Base-by-base conservation (phyloP, 2,329 filamentous ascomycete genomes). In the Juglanconis sp. region DNA sequence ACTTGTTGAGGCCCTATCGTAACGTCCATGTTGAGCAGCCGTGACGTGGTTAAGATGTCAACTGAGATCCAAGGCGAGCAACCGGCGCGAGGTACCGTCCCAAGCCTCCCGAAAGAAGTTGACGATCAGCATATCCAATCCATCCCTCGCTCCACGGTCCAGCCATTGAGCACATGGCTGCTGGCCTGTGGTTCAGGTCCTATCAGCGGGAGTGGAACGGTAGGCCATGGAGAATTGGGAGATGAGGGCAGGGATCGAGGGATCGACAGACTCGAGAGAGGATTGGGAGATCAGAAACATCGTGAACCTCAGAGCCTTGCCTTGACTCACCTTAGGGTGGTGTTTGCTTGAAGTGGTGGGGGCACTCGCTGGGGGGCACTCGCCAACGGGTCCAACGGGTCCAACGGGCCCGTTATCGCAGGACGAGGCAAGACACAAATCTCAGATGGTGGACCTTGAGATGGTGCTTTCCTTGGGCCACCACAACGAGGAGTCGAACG, bases 101-200 rank as follows among this genome's bases (percentile, higher is more conserved):
- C 54, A 8, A 42, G 46, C 38, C 7, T 38, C 17, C 51, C 54
- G 40, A 60, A 47, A 63, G 31, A 53, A 38, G 51, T 44, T 46
- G 58, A 32, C 54, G 61, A 63, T 63, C 61, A 57, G 47, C 55
- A 61, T 55, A 50, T 50, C 51, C 58, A 61, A 48, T 56, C 50
- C 58, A 61, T 63, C 58, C 61, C 54, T 61, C 53, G 51, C 46
- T 36, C 44, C 34, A 42, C 30, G 51, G 32, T 35, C 61, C 53
- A 60, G 58, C 51, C 52, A 54, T 58, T 53, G 47, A 51, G 53
- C 47, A 53, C 54, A 58, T 58, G 61, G 58, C 58, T 34, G 2
- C 46, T 30, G 40, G 36, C 32, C 59, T 53, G 31, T 31, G 35
- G n/a, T 56, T 51, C 58, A 58, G 54, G 57, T 49, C 61, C 57